Conservation (phyloP, 2,329 filamentous ascomycete species). For the Epichloe typhina region DNA sequence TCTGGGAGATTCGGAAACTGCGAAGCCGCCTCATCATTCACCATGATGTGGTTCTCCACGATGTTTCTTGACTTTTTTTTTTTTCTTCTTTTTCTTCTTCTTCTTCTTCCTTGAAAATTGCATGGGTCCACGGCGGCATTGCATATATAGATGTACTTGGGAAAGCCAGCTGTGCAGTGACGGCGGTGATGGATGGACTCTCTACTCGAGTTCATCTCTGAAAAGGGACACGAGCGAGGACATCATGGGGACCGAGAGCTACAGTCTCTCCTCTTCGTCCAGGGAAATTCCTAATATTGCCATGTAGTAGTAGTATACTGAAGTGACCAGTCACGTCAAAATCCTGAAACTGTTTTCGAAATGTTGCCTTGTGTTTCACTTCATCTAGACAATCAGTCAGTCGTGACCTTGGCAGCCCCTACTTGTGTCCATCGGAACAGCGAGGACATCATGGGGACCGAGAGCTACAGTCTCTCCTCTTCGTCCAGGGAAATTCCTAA, state of each 20-base stretch:
- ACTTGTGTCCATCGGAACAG: too few species aligned
- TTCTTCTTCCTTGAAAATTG: neutral
- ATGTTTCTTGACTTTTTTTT: neutral
- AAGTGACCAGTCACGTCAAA: neutral
- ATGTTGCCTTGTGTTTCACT: too few species aligned
- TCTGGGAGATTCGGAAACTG: too few species aligned
- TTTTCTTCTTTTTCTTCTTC: neutral
- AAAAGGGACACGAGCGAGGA: neutral
- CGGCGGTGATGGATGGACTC: neutral
- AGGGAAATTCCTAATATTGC: neutral
- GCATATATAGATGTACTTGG: conserved; percentile 1
- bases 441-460: neutral
- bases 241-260: neutral
- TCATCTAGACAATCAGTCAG: too few species aligned
- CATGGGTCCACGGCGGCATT: conserved; percentile 2
- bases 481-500: neutral
- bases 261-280: neutral
- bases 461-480: neutral
- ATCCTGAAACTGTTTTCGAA: too few species aligned
- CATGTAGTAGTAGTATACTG: neutral
- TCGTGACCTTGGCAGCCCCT: too few species aligned
- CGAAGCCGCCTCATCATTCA: too few species aligned
- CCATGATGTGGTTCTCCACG: too few species aligned
- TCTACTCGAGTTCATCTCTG: too few species aligned
- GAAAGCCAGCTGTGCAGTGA: conserved; percentile 3